Evolutionary conservation across 2,329 filamentous ascomycete genomes (phyloP), one percentile per base, ranked within the genome.

Genomic region (Lachnellula hyalina): DNA sequence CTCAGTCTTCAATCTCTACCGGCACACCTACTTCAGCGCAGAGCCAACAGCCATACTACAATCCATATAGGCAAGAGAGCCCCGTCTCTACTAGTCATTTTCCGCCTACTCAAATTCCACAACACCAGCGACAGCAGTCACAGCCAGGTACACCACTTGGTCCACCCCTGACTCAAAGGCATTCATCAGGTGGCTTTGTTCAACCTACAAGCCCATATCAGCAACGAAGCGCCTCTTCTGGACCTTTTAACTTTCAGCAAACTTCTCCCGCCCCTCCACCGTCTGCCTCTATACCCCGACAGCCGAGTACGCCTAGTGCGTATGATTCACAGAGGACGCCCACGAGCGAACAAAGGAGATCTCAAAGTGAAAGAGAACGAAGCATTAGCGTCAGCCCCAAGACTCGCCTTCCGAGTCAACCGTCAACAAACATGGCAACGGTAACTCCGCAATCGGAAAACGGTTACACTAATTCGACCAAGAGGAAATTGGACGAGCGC

Each of bases 301-400:
- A 75, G 65, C 63, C 67, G 28, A 74, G 68, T 56, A 72, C 71
- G 51, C 72, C 77, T 53, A 71, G 71, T 60, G 68, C 72, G 48
- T 76, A 78, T 70, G 77, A 79, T 58, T 68, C 72, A 44, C 75
- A 75, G 59, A 74, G 74, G 69, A 71, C 80, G 67, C 76, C 78
- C 3, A 58, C 62, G 51, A 66, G 61, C 51, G 65, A 65, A 50
- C 75, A 71, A 46, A 69, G 73, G 44, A 74, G 78, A 55, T 78
- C 79, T 44, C 77, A 78, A 48, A 78, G 78, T 60, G 86, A 90
- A 53, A 81, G 86, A 64, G 87, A 89, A 58, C 76, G 80, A 49
- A 89, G 85, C 68, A 70, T 87, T 51, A 92, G 87, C 66, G 83
- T 93, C 49, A 93, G 88, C 68, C 89, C 90, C 32, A 91, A 90